Conservation (phyloP, 768 basidiomycete genomes). For the Lactifluus pinguis region DNA sequence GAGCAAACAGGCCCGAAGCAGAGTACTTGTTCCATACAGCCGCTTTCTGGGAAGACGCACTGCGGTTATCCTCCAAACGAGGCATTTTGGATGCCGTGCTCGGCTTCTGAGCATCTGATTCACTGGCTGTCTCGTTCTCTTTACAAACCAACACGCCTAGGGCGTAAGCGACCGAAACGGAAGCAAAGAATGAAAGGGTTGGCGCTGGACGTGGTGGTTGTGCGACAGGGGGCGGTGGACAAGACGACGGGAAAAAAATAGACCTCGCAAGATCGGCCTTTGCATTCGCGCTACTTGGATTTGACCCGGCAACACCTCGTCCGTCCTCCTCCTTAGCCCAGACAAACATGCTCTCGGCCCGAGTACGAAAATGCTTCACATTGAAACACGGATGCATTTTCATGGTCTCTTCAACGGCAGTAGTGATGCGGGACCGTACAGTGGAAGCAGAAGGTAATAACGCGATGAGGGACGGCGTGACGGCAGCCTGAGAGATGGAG, state of each 20-base stretch:
- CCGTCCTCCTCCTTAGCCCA: slow-evolving; percentile 31
- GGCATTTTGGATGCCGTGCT: slow-evolving; percentile 7
- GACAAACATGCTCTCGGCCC: slow-evolving; percentile 36
- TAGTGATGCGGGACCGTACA: slow-evolving; percentile 31
- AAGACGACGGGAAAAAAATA: slow-evolving; percentile 11
- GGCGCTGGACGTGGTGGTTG: slow-evolving; percentile 4
- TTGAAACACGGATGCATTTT: slow-evolving; percentile 44
- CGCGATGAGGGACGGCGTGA: slow-evolving; percentile 32
- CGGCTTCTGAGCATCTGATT: slow-evolving; percentile 4
- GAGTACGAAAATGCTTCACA: slow-evolving; percentile 37
- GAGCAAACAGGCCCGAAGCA: slow-evolving; percentile 32
- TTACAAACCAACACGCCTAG: slow-evolving; percentile 16
- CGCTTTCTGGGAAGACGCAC: slow-evolving; percentile 3
- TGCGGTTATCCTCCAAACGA: slow-evolving; percentile 15
- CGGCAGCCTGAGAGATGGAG: slow-evolving; percentile 22
- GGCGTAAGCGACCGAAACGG: slow-evolving; percentile 17
- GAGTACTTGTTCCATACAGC: slow-evolving; percentile 14
- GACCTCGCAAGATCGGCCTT: slow-evolving; percentile 18
- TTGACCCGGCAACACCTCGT: neutral
- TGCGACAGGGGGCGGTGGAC: neutral
- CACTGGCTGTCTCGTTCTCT: slow-evolving; percentile 15
- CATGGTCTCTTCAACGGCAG: slow-evolving; percentile 34
- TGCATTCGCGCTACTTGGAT: slow-evolving; percentile 1
- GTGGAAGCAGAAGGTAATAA: slow-evolving; percentile 34
- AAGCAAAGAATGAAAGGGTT: slow-evolving; percentile 20